phyloP scores from a whole-genome alignment of 208 protist genomes.

The Phytomonas sp. region DNA sequence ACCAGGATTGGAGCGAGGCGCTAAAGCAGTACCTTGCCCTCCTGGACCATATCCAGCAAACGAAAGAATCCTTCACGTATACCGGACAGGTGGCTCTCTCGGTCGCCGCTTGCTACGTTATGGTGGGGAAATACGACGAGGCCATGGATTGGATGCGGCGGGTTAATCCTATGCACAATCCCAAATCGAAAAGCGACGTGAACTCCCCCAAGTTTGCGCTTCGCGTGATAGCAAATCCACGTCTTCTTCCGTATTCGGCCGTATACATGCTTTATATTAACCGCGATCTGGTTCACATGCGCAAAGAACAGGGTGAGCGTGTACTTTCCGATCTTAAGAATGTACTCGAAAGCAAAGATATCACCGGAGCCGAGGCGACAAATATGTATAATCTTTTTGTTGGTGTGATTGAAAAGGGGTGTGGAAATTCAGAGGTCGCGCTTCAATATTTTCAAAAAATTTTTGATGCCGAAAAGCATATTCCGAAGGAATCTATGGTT shows the following conservation, averaged over 20 bases:
- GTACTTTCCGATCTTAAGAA: conserved; percentile 57
- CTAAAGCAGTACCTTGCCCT: conserved; percentile 50
- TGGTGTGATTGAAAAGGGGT: conserved; percentile 86
- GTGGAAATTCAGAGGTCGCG: conserved; percentile 51
- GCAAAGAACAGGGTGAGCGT: conserved; percentile 56
- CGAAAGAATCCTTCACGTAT: conserved; percentile 81
- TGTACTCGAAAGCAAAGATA: conserved; percentile 51
- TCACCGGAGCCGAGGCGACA: conserved; percentile 59
- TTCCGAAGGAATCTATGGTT: conserved; percentile 81
- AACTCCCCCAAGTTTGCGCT: conserved; percentile 81
- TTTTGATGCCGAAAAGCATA: conserved; percentile 68
- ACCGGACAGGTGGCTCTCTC: conserved; percentile 81
- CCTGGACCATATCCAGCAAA: conserved; percentile 53
- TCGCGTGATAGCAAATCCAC: conserved; percentile 62
- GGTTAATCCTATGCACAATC: conserved; percentile 81
- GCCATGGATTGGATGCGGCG: conserved; percentile 67
- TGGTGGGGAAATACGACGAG: conserved; percentile 60
- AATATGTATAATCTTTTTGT: conserved; percentile 81
- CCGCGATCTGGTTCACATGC: conserved; percentile 87
- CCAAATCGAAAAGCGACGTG: conserved; percentile 86
- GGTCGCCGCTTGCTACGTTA: conserved; percentile 74
- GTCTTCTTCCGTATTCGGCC: conserved; percentile 62
- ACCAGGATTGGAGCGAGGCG: conserved; percentile 73
- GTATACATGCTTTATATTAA: conserved; percentile 91
- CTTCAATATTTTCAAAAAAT: conserved; percentile 58